Evolutionary conservation across 805 yeast genomes (phyloP), one percentile per base, ranked within the genome.

Genomic region (Pichia manshurica): DNA sequence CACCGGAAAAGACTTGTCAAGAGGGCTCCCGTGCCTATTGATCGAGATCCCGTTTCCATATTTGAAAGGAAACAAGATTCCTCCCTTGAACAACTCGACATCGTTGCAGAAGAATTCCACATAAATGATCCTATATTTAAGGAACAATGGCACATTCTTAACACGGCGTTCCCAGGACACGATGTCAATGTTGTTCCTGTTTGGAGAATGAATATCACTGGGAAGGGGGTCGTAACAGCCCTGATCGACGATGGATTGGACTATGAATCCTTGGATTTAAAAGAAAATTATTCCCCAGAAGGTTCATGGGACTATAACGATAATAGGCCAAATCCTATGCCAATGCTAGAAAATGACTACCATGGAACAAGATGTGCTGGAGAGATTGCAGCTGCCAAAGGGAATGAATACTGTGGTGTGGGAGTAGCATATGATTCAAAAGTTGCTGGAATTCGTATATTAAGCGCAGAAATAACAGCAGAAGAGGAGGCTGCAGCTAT

Each of bases 361-460:
- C 99, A 93, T 64, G 99, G 99, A 6, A 93, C 99, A 0, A 72
- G 99, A 54, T 93, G 99, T 70, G 98, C 99, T 2, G 98, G 96
- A 34, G 99, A 93, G 65, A 85, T 93, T 48, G 97, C 96, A 0
- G 88, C 87, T 4, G 93, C 83, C 3, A 89, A 79, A 45, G 70
- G 71, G 45, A 91, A 93, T 63, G 84, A 79, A 28, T 82, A 73
- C 19, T 93, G 99, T 67, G 99, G 99, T n/a, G 75, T 93, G 6
- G 99, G 99, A 40, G 95, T 90, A n/a, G 98, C 97, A 0, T 89
- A 78, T 57, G 78, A 79, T 48, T 80, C 96, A 4, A 78, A 83
- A 57, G 95, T 93, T 2, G 75, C 96, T 2, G 99, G 99, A 0
- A 78, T 93, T 31, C 77, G 99, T 46, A 91, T 93, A 49, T 73